A percentile compares a stretch with the other conserved stretches of the same genome.
These are phyloP conservation scores for Picea sitchensis DNA, from an alignment of 75 land plant species.

Conservation along the genomic window DNA sequence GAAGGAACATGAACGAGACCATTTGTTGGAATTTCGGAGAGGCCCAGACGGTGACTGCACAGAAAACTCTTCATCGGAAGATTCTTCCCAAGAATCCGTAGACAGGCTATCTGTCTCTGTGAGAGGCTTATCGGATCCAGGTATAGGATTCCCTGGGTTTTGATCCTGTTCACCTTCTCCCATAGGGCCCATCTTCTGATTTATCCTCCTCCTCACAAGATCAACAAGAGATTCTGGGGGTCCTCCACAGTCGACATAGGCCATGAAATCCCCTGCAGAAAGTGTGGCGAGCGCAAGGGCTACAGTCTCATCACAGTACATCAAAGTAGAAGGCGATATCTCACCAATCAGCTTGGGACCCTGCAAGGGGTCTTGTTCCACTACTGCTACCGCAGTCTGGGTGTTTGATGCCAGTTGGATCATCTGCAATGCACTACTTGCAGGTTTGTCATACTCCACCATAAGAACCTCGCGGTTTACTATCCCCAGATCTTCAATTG, in stretches of 20 bases:
- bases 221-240: slow-evolving; percentile 53
- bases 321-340: slow-evolving; percentile 63
- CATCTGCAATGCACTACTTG: slow-evolving; percentile 32
- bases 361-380: slow-evolving; percentile 28
- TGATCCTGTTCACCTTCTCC: slow-evolving; percentile 10
- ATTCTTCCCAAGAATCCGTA: slow-evolving; percentile 17
- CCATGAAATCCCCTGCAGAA: slow-evolving; percentile 66
- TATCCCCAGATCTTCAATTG: slow-evolving; percentile 62
- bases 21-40: slow-evolving; percentile 7
- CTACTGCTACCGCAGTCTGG: slow-evolving; percentile 67
- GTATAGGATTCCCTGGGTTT: background rate
- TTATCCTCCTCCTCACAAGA: slow-evolving; percentile 37
- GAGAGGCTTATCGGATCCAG: background rate
- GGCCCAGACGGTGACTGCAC: slow-evolving; percentile 22
- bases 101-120: background rate
- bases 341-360: slow-evolving; percentile 53
- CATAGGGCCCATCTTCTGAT: slow-evolving; percentile 21
- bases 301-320: slow-evolving; percentile 54
- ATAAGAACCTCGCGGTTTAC: slow-evolving; percentile 30
- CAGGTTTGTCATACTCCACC: slow-evolving; percentile 46
- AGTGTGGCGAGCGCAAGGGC: slow-evolving; percentile 67
- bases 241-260: slow-evolving; percentile 56
- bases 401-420: slow-evolving; percentile 32
- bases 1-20: slow-evolving; percentile 17
- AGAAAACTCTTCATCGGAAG: slow-evolving; percentile 16